Percentiles rank a stretch among this genome's conserved stretches.
Conservation (phyloP, 768 basidiomycete species). For the Pilatotrama ljubarskyi region DNA sequence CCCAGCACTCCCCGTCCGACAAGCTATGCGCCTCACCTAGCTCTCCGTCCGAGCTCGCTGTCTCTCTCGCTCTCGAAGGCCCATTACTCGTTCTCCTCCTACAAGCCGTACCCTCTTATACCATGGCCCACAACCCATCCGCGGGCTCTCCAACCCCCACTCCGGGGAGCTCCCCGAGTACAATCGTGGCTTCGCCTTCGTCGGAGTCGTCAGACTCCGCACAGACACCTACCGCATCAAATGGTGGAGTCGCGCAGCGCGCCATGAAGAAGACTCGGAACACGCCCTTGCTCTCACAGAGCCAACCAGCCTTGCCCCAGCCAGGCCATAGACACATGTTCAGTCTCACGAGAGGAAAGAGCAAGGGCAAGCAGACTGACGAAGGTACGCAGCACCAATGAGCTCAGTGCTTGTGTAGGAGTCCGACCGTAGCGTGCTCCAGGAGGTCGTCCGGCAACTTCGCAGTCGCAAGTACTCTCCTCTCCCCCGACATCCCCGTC, state of each 20-base stretch:
- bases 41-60: background rate
- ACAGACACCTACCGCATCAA: constrained; percentile 14
- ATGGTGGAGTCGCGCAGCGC: constrained; percentile 27
- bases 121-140: constrained; percentile 10
- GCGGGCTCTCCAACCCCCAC: background rate
- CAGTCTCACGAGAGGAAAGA: constrained; percentile 55
- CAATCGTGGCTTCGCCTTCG: constrained; percentile 3
- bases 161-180: constrained; percentile 14
- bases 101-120: background rate
- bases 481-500: constrained; percentile 12
- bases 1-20: background rate
- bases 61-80: background rate
- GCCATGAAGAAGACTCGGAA: constrained; percentile 58
- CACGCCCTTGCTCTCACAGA: constrained; percentile 37
- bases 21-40: background rate
- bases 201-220: constrained; percentile 5
- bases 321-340: constrained; percentile 51
- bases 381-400: constrained; percentile 8
- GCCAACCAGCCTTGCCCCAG: constrained; percentile 34
- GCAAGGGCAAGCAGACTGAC: constrained; percentile 37
- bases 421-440: background rate
- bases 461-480: constrained; percentile 28
- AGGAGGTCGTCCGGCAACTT: constrained; percentile 17
- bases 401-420: background rate
- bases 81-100: background rate